A percentile compares a stretch with the other conserved stretches of the same genome.
These are phyloP conservation scores for Orbilia ellipsospora DNA, from an alignment of 2,329 filamentous ascomycete species.

Conservation along the genomic window DNA sequence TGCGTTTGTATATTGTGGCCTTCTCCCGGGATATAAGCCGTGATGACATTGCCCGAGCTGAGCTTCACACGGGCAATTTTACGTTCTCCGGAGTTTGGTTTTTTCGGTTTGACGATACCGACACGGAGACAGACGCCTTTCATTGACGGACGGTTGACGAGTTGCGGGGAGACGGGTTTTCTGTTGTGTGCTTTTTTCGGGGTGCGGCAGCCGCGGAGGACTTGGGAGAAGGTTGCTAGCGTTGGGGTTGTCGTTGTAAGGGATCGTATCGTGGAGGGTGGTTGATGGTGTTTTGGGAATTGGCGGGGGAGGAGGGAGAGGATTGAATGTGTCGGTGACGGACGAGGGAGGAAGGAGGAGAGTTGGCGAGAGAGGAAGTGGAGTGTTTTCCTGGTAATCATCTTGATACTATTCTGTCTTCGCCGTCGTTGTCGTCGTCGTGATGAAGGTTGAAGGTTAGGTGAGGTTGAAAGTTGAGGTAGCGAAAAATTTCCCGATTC, in stretches of 20 bases:
- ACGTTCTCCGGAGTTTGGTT: slow-evolving; percentile 96
- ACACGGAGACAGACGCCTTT: slow-evolving; percentile 98
- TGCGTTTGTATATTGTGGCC: slow-evolving; percentile 99
- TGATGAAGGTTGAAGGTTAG: not conserved
- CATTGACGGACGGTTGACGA: slow-evolving; percentile 79
- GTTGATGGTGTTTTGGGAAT: slow-evolving; percentile 57
- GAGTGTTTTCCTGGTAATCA: slow-evolving; percentile 54
- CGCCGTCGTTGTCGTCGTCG: no score
- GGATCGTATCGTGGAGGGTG: slow-evolving; percentile 56
- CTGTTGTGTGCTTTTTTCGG: slow-evolving; percentile 76
- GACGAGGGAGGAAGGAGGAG: slow-evolving; percentile 51
- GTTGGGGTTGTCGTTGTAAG: slow-evolving; percentile 71
- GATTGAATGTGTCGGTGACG: slow-evolving; percentile 58
- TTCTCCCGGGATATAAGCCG: slow-evolving; percentile 95
- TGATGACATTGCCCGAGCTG: slow-evolving; percentile 86
- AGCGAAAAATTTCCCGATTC: slow-evolving; percentile 32
- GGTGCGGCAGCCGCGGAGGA: slow-evolving; percentile 79
- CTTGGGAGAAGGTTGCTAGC: slow-evolving; percentile 77
- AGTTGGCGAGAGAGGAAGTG: slow-evolving; percentile 52
- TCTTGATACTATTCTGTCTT: slow-evolving; percentile 1
- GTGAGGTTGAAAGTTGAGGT: slow-evolving; percentile 18
- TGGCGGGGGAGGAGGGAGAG: slow-evolving; percentile 60
- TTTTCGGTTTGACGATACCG: slow-evolving; percentile 94
- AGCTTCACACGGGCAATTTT: slow-evolving; percentile 93
- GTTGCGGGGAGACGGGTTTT: slow-evolving; percentile 86